Evolutionary conservation across 306 rosid genomes (phyloP), one percentile per base, ranked within the genome.

Genomic region (Phaseolus lunatus): DNA sequence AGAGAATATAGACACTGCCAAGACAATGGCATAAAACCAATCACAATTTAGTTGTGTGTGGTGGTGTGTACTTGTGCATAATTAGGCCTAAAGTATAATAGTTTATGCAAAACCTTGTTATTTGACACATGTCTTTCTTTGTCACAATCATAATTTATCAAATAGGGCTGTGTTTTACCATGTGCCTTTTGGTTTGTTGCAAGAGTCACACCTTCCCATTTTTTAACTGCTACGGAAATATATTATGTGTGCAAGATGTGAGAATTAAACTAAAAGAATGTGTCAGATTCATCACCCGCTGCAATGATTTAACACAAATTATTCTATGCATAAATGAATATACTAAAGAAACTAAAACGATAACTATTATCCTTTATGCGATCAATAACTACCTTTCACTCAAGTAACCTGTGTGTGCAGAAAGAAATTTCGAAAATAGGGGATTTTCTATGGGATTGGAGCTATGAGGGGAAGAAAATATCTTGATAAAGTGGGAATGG

Each of bases 1-100:
- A 37, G 13, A 52, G 16, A 23, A 50, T 35, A 71, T 72, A 83
- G 76, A 83, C 10, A 73, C 59, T 26, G 58, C 58, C 33, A 77
- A 86, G 84, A 64, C 29, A 86, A 82, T 14, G 19, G 53, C 10
- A 44, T 7, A 44, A 72, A 49, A 72, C 90, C 90, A 91, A 91
- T 86, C 80, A 80, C 29, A 54, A 18, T 56, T 26, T 48, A 78
- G 77, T 66, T 79, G 88, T 89, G 93, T 72, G 85, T 79, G 72
- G 73, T 78, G 71, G 62, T 70, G 72, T 81, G 87, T 82, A 68
- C 19, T 45, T 47, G 43, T 74, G 61, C 81, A 80, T 78, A 69
- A 84, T 79, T 80, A 29, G 82, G 82, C 45, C 62, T 49, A 44
- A 58, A 23, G 45, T 15, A 41, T 0, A 48, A 9, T 66, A 44